phyloP scores from a whole-genome alignment of 805 yeast genomes.

The Komagataella ulmi region DNA sequence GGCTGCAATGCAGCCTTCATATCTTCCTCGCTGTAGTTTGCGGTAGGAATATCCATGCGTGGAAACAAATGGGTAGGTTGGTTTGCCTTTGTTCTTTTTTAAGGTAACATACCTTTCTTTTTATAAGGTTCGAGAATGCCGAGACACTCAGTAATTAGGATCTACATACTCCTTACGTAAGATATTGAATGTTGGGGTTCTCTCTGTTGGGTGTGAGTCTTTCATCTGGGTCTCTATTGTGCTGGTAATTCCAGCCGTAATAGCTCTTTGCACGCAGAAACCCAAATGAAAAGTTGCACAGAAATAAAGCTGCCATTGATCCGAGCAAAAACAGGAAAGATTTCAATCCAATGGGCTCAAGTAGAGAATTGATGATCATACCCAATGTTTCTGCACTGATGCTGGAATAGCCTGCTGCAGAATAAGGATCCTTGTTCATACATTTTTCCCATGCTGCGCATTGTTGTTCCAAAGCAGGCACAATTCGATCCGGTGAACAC shows the following conservation, averaged over 20 bases:
- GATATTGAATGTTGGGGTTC: not conserved
- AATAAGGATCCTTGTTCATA: conserved; percentile 43
- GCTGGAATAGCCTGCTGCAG: conserved; percentile 35
- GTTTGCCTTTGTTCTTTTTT: not conserved
- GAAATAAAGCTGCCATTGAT: conserved; percentile 29
- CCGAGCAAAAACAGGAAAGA: conserved; percentile 28
- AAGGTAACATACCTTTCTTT: not conserved
- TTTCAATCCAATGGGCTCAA: conserved; percentile 57
- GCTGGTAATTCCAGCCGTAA: conserved; percentile 19
- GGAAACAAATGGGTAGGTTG: not conserved
- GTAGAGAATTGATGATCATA: conserved; percentile 41
- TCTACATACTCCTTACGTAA: not conserved
- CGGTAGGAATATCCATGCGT: not conserved
- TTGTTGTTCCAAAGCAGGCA: conserved; percentile 42
- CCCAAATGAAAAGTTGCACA: conserved; percentile 54
- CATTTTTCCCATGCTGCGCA: conserved; percentile 57
- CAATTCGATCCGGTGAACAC: conserved; percentile 41
- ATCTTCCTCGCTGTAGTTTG: not conserved
- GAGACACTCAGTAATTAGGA: not conserved
- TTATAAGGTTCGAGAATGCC: not conserved
- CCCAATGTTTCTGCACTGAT: conserved; percentile 55
- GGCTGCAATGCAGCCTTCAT: not conserved
- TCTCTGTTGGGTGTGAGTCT: not conserved
- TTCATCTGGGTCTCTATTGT: not conserved
- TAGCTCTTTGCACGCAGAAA: conserved; percentile 44